Percentiles rank a stretch among this genome's conserved stretches.
Conservation (phyloP, 257 asterid genomes). For the Plantago ovata region DNA sequence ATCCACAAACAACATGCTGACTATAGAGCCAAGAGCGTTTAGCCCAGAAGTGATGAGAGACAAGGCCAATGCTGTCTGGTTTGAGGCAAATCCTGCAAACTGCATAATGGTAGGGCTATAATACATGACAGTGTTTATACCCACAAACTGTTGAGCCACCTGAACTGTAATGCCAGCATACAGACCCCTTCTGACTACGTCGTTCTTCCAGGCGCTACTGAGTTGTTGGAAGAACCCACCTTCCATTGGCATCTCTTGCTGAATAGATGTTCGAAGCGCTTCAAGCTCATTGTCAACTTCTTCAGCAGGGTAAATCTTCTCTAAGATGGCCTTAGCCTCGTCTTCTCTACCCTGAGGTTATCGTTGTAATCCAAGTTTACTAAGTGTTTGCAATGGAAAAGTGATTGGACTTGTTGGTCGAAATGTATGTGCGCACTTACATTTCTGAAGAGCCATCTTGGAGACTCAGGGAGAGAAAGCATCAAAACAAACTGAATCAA, state of each 20-base stretch:
- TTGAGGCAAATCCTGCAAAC: constrained; percentile 63
- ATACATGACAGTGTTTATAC: constrained; percentile 67
- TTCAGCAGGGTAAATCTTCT: constrained; percentile 35
- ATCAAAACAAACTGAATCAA: constrained; percentile 39
- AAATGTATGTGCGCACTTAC: constrained; percentile 16
- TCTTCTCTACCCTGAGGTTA: constrained; percentile 28
- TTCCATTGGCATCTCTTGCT: constrained; percentile 30
- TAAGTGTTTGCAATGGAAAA: neutral
- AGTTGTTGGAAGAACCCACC: constrained; percentile 28
- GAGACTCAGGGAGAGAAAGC: constrained; percentile 51
- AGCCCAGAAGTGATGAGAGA: constrained; percentile 60
- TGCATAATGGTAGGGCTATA: constrained; percentile 63
- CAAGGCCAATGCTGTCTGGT: constrained; percentile 51
- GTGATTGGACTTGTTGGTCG: too few relatives aligned
- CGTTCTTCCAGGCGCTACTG: constrained; percentile 36
- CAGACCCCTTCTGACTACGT: constrained; percentile 43
- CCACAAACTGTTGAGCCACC: constrained; percentile 66
- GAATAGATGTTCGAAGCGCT: constrained; percentile 26
- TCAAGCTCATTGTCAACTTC: constrained; percentile 36
- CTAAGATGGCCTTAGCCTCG: constrained; percentile 32
- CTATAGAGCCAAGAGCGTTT: constrained; percentile 48
- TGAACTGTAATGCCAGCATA: constrained; percentile 55
- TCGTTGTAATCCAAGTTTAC: neutral
- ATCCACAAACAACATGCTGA: constrained; percentile 63
- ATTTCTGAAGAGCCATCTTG: constrained; percentile 49